These are phyloP conservation scores for Thielaviopsis populi DNA, from an alignment of 2,329 filamentous ascomycete genomes.

Conservation along the genomic window DNA sequence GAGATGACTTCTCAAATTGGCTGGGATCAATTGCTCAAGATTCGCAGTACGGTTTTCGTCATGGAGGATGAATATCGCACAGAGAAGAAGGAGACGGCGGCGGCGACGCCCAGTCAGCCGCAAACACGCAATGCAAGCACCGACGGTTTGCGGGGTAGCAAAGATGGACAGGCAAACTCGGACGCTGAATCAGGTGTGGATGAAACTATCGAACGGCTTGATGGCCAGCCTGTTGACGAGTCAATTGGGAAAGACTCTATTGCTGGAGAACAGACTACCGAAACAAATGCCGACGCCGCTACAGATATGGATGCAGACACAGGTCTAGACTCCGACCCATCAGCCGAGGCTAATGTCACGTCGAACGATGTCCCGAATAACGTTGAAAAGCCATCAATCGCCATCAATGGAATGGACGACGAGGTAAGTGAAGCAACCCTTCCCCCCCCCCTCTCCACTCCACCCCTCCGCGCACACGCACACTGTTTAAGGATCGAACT, in stretches of 20 bases:
- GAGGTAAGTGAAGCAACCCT: neutral
- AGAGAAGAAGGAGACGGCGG: slow-evolving; percentile 55
- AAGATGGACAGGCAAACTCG: slow-evolving; percentile 51
- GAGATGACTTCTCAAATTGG: slow-evolving; percentile 95
- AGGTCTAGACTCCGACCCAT: neutral
- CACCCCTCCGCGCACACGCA: neutral
- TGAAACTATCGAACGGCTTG: slow-evolving; percentile 14
- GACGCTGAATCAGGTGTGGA: slow-evolving; percentile 39
- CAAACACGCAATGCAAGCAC: slow-evolving; percentile 62
- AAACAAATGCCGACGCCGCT: neutral
- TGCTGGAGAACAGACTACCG: neutral
- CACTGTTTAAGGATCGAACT: neutral
- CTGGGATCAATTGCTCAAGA: slow-evolving; percentile 91
- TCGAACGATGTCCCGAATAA: neutral
- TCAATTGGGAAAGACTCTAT: neutral
- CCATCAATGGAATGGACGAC: slow-evolving; percentile 3
- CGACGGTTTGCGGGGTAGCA: slow-evolving; percentile 57
- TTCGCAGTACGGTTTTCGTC: slow-evolving; percentile 91
- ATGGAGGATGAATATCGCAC: slow-evolving; percentile 98
- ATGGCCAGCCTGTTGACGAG: slow-evolving; percentile 8
- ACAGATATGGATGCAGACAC: neutral
- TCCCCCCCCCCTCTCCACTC: neutral
- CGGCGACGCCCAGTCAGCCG: slow-evolving; percentile 25
- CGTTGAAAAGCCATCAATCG: slow-evolving; percentile 12
- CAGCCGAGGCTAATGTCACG: neutral